Conservation (phyloP, 495 filamentous ascomycete genomes). For the Penicillium taxi region DNA sequence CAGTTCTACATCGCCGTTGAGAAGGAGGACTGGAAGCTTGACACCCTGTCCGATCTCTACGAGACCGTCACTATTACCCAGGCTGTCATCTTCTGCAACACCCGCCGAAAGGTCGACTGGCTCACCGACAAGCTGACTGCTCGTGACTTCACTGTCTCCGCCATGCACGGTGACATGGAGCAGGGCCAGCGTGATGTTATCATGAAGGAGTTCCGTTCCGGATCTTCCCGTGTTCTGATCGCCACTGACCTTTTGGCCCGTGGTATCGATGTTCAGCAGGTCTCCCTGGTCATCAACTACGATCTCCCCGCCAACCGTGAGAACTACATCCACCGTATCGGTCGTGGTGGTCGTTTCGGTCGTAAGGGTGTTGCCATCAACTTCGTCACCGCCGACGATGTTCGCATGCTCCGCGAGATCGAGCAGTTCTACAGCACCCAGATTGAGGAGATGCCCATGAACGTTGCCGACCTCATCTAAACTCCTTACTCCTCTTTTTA, state of each 20-base stretch:
- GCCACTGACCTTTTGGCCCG: slow-evolving; percentile 94
- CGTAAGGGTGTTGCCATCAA: slow-evolving; percentile 99
- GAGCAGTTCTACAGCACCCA: slow-evolving; percentile 62
- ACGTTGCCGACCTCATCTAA: slow-evolving; percentile 54
- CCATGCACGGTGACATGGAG: slow-evolving; percentile 99
- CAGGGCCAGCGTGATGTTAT: slow-evolving; percentile 95
- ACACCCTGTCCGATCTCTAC: slow-evolving; percentile 97
- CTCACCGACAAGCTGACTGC: slow-evolving; percentile 97
- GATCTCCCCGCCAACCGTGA: slow-evolving; percentile 97
- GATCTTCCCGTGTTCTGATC: slow-evolving; percentile 94
- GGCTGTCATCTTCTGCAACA: slow-evolving; percentile 99
- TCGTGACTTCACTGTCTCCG: slow-evolving; percentile 96
- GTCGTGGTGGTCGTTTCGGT: slow-evolving; percentile 97
- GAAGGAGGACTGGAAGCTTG: slow-evolving; percentile 99
- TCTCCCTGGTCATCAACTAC: slow-evolving; percentile 99
- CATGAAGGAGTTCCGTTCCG: slow-evolving; percentile 99
- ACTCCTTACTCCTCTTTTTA: slow-evolving; percentile 25
- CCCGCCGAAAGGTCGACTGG: slow-evolving; percentile 99
- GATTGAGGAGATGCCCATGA: slow-evolving; percentile 58
- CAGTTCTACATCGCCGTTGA: slow-evolving; percentile 99
- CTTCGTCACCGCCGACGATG: slow-evolving; percentile 98
- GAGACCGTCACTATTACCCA: slow-evolving; percentile 99
- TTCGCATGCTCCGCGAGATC: slow-evolving; percentile 98
- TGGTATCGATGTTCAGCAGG: slow-evolving; percentile 99
- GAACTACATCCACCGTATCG: slow-evolving; percentile 99